phyloP scores from a whole-genome alignment of 805 yeast species.

The Trichomonascus vanleenenianus region DNA sequence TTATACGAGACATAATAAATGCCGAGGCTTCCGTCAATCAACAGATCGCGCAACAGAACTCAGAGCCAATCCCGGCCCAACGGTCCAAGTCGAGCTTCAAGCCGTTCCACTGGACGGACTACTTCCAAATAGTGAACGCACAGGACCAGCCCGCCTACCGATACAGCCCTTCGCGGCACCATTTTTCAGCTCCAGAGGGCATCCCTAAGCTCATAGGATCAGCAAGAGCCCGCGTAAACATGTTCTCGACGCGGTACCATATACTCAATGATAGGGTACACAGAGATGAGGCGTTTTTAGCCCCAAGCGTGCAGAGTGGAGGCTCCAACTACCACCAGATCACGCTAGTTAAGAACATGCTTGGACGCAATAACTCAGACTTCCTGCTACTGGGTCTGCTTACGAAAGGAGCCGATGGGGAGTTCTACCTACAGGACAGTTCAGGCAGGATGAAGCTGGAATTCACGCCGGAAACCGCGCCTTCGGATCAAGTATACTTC shows the following conservation, averaged over 20 bases:
- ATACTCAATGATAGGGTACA: slow-evolving; percentile 61
- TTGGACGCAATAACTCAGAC: slow-evolving; percentile 74
- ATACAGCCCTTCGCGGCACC: slow-evolving; percentile 56
- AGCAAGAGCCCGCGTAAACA: slow-evolving; percentile 16
- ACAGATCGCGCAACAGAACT: background rate
- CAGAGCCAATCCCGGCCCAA: background rate
- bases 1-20: slow-evolving; percentile 50
- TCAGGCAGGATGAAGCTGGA: slow-evolving; percentile 68
- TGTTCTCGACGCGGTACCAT: slow-evolving; percentile 44
- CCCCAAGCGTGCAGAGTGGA: slow-evolving; percentile 26
- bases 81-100: background rate
- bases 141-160: slow-evolving; percentile 54
- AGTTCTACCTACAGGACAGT: slow-evolving; percentile 74
- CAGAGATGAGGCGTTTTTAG: slow-evolving; percentile 70
- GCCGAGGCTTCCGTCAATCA: slow-evolving; percentile 3
- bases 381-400: slow-evolving; percentile 77
- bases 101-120: slow-evolving; percentile 59
- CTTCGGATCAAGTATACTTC: slow-evolving; percentile 54
- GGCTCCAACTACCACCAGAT: slow-evolving; percentile 29
- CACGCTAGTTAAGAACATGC: slow-evolving; percentile 70
- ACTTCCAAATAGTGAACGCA: slow-evolving; percentile 58
- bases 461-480: slow-evolving; percentile 43
- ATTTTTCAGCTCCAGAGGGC: slow-evolving; percentile 36
- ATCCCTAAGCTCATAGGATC: slow-evolving; percentile 17
- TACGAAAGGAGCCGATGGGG: slow-evolving; percentile 52